Evolutionary conservation across 2,329 filamentous ascomycete species (phyloP), one percentile per base, ranked within the genome.

Genomic region (Thelonectria discophora): DNA sequence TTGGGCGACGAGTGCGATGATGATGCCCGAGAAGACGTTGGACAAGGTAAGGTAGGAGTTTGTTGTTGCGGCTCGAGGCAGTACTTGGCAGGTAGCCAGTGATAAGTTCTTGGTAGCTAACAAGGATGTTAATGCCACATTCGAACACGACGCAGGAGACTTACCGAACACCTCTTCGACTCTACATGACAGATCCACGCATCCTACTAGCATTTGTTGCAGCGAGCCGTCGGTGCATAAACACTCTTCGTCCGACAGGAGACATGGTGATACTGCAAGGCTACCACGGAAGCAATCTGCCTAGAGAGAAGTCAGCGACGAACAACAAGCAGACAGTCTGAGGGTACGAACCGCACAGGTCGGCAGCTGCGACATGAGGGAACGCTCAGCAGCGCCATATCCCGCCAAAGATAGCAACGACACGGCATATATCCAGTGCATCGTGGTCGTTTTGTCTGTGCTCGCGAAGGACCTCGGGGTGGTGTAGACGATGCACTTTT

Each of bases 1-100:
- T 11, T 81, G 72, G 2, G 78, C 56, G 15, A 83, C 72, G 55
- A 82, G 81, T 20, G 77, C 61, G 51, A 68, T 76, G 2, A 78
- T 75, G 3, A 82, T 67, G 6, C 73, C 67, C 32, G 73, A 75
- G 10, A 80, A 67, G 59, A 65, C 34, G 65, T 76, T 67, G 62
- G 72, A 71, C 2, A 81, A 70, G 47, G 70, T 72, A 7, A 76
- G 65, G 49, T 79, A 74, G 15, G 58, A 48, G 4, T 15, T 63
- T 63, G 65, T 75, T 63, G 65, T 75, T 53, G 73, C 77, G 64
- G 78, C 69, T 12, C 73, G 68, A 7, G 72, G 34, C 9, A 66
- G 71, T 3, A 65, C 69, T 30, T 62, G 55, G 62, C 75, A 79
- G 18, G 61, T 62, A 1, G 69, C 73, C 47, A 62, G 30, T 4